Base-by-base conservation (phyloP, 2,329 filamentous ascomycete genomes). In the Pseudogymnoascus sp. region DNA sequence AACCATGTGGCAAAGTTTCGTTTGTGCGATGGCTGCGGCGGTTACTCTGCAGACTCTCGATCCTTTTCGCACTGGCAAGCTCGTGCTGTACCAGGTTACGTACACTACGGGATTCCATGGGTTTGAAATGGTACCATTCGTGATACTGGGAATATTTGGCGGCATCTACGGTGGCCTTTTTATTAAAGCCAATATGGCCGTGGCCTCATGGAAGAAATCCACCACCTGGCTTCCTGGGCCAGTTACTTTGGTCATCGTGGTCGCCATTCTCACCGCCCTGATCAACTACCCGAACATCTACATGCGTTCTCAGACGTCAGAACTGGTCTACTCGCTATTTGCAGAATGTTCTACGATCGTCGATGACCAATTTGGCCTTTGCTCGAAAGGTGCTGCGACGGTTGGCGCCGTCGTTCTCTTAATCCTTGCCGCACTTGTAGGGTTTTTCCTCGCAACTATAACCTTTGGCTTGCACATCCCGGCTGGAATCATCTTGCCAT, bases 1-100 rank as follows among this genome's bases (percentile, higher is more conserved):
- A 76, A 97, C 95, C 8, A 97, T 99, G 95, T 99, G 95, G 95
- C 95, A 97, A 75, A 96, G 92, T 71, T 99, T 99, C 72, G 95
- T 99, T 42, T 97, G 95, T 71, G 95, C 95, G 73, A 97, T 97
- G 93, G 91, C 96, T n/a, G 95, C 93, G 14, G 93, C 95, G 16
- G 91, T 97, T 38, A 91, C 92, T 12, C 81, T 99, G 3, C 93
- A 97, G 75, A 91, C 91, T 4, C 84, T 96, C 66, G 95, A 99
- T 73, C 95, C 95, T 3, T 97, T 97, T 74, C 86, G 95, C 62
- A 96, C 93, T 1, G 95, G 93, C 62, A 96, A 99, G 75, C 88
- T 97, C 62, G 95, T 97, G 53, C 79, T 97, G 62, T 99, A 96
- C 73, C 93, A 99, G 76, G 93, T 97, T 71, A 93, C 90, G 37